A percentile compares a stretch with the other conserved stretches of the same genome.
Evolutionary conservation across 2,329 filamentous ascomycete species (phyloP).

Genomic region (Penicillium psychrosexuale): DNA sequence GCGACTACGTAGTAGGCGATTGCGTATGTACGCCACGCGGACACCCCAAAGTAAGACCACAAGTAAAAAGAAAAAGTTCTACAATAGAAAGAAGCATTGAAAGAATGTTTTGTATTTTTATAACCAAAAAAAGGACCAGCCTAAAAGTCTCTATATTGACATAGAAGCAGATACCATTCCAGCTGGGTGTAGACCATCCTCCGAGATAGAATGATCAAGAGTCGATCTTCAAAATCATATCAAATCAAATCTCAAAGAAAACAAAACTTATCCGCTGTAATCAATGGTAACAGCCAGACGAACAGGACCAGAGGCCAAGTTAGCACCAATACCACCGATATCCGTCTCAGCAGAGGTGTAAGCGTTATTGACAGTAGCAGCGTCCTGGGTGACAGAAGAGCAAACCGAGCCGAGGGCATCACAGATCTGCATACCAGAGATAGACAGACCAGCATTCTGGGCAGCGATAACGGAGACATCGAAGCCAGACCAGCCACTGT

Average conservation of each 20-base stretch:
- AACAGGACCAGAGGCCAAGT: constrained; percentile 27
- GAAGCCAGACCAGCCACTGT: constrained; percentile 34
- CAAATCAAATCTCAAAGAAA: constrained; percentile 7
- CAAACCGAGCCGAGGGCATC: constrained; percentile 25
- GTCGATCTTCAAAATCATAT: constrained; percentile 10
- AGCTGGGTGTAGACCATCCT: constrained; percentile 17
- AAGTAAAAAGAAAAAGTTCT: background rate
- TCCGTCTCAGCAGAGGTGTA: constrained; percentile 29
- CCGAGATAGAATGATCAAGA: constrained; percentile 2
- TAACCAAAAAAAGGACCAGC: constrained; percentile 7
- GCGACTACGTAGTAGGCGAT: background rate
- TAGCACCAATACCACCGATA: constrained; percentile 36
- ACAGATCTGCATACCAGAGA: constrained; percentile 41
- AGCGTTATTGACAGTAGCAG: constrained; percentile 29
- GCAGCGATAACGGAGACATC: constrained; percentile 37
- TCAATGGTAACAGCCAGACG: constrained; percentile 29
- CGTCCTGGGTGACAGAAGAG: constrained; percentile 30
- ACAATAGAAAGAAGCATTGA: background rate
- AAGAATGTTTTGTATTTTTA: constrained; percentile 10
- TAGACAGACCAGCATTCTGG: constrained; percentile 27
- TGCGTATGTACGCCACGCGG: constrained; percentile 8
- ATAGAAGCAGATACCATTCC: constrained; percentile 13
- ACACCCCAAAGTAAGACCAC: background rate
- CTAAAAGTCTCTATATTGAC: constrained; percentile 14
- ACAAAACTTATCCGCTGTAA: constrained; percentile 26